Conservation (phyloP, 1,139 yeast genomes). For the Zygoascus hellenicus region DNA sequence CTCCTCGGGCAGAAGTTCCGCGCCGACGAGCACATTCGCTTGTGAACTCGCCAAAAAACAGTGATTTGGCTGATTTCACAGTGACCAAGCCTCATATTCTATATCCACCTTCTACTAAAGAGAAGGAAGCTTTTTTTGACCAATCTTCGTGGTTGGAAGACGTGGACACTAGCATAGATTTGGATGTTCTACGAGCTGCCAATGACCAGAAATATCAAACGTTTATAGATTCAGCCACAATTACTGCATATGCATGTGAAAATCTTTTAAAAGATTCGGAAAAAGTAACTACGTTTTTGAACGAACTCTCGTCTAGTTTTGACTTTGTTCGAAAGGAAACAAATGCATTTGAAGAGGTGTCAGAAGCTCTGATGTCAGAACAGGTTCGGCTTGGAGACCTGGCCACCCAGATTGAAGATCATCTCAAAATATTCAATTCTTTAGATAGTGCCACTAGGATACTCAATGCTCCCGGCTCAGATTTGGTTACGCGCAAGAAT, state of each 20-base stretch:
- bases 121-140: neutral
- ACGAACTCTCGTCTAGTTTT: constrained; percentile 45
- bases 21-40: constrained; percentile 16
- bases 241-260: constrained; percentile 30
- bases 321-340: constrained; percentile 56
- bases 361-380: constrained; percentile 49
- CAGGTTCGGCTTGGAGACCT: constrained; percentile 43
- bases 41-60: constrained; percentile 10
- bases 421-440: constrained; percentile 59
- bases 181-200: constrained; percentile 27
- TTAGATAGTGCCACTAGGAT: constrained; percentile 64
- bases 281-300: constrained; percentile 39
- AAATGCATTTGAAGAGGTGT: constrained; percentile 53
- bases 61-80: neutral
- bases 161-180: constrained; percentile 6
- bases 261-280: constrained; percentile 41
- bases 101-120: constrained; percentile 15
- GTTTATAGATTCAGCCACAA: constrained; percentile 30
- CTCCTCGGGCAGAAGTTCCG: constrained; percentile 21
- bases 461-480: constrained; percentile 65
- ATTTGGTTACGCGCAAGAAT: constrained; percentile 51
- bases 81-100: neutral
- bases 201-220: constrained; percentile 20
- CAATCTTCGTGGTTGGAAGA: constrained; percentile 6
- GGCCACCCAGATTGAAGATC: constrained; percentile 45